A percentile compares a stretch with the other conserved stretches of the same genome.
Conservation (phyloP, 257 asterid genomes). For the Parsonsia alboflavescens region DNA sequence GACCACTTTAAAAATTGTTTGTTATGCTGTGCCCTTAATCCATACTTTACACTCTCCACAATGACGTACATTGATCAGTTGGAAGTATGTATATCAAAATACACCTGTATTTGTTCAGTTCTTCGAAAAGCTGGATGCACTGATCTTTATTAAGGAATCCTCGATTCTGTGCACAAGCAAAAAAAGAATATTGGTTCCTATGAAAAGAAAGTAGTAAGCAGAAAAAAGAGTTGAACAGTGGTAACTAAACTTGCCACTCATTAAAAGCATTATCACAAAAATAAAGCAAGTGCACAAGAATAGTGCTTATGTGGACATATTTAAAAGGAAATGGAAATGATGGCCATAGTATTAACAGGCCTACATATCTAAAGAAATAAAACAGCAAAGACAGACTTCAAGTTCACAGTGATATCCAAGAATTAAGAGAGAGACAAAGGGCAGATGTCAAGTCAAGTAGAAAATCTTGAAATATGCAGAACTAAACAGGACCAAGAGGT, state of each 20-base stretch:
- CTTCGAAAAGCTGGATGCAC: conserved; percentile 79
- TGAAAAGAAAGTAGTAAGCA: neutral
- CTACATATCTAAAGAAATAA: neutral
- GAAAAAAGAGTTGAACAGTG: neutral
- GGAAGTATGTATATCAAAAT: conserved; percentile 11
- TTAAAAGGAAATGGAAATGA: neutral
- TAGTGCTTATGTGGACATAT: neutral
- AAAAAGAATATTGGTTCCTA: conserved; percentile 1
- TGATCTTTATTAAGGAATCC: conserved; percentile 79
- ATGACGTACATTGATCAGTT: conserved; percentile 16
- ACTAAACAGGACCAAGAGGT: neutral
- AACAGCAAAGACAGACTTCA: neutral
- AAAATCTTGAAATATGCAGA: neutral
- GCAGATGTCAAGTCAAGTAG: no score
- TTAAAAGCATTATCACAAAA: neutral
- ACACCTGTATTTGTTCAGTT: conserved; percentile 94
- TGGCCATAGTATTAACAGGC: neutral
- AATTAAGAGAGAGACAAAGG: no score
- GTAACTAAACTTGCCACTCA: neutral
- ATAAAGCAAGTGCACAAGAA: neutral
- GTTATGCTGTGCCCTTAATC: neutral
- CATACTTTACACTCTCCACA: neutral
- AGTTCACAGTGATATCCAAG: neutral
- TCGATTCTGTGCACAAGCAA: conserved; percentile 39
- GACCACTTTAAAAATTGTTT: neutral